phyloP scores from a whole-genome alignment of 2,329 filamentous ascomycete species.

The Neofusicoccum kwambonambiense region DNA sequence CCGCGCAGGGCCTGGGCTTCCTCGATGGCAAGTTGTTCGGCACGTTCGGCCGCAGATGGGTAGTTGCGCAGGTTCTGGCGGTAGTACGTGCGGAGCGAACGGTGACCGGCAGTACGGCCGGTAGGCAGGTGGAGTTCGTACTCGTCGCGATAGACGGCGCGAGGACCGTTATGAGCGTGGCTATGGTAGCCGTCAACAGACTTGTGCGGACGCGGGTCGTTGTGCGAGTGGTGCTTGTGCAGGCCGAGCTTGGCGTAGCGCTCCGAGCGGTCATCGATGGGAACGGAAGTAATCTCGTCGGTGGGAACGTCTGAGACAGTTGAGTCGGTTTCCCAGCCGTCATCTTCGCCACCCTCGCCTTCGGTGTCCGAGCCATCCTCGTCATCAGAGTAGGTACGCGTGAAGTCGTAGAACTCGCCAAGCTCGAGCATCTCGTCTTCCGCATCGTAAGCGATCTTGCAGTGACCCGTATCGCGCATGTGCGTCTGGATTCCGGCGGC shows the following conservation, averaged over 20 bases:
- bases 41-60: constrained; percentile 74
- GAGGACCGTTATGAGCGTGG: constrained; percentile 69
- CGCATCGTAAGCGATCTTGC: constrained; percentile 88
- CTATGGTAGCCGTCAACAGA: constrained; percentile 78
- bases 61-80: constrained; percentile 88
- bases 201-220: constrained; percentile 69
- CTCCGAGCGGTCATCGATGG: constrained; percentile 68
- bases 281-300: constrained; percentile 76
- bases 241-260: constrained; percentile 71
- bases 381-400: constrained; percentile 87
- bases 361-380: constrained; percentile 58
- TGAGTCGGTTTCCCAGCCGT: constrained; percentile 94
- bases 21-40: constrained; percentile 62
- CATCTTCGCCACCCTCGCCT: constrained; percentile 59
- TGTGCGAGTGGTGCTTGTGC: constrained; percentile 72
- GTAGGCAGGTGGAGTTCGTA: constrained; percentile 91
- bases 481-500: constrained; percentile 85
- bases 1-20: constrained; percentile 28
- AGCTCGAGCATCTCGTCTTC: constrained; percentile 91
- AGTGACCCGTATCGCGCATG: constrained; percentile 96
- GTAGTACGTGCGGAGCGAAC: constrained; percentile 83
- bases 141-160: constrained; percentile 85
- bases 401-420: constrained; percentile 96
- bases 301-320: constrained; percentile 83
- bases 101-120: constrained; percentile 84